A percentile compares a stretch with the other conserved stretches of the same genome.
phyloP scores from a whole-genome alignment of 805 yeast genomes.

The Starmerella asiatica region DNA sequence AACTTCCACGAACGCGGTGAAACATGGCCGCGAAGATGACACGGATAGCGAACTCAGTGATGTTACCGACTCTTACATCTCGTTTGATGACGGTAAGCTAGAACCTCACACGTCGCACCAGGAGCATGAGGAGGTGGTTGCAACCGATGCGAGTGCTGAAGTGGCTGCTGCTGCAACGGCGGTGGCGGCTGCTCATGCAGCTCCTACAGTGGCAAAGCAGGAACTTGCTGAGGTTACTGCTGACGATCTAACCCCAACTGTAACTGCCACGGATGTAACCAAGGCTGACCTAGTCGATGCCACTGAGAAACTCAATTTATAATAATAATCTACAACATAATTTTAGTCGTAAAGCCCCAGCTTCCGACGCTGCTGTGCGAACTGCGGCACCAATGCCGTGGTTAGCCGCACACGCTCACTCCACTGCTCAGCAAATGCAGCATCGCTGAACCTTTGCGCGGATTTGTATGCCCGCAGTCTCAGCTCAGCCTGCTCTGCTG shows the following conservation, averaged over 20 bases:
- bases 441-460: constrained; percentile 49
- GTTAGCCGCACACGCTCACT: constrained; percentile 4
- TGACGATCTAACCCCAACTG: no score
- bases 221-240: no score
- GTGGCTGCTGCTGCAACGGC: no score
- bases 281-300: no score
- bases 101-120: no score
- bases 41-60: constrained; percentile 17
- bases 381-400: constrained; percentile 4
- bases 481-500: constrained; percentile 30
- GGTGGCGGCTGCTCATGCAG: no score
- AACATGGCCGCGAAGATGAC: constrained; percentile 1
- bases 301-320: no score
- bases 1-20: not conserved
- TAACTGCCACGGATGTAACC: no score
- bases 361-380: constrained; percentile 5
- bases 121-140: no score
- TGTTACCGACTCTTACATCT: constrained; percentile 7
- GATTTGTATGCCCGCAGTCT: constrained; percentile 33
- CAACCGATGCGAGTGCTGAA: no score
- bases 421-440: constrained; percentile 46
- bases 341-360: constrained; percentile 10
- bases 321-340: no score
- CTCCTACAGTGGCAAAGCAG: no score
- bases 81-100: not conserved